These are phyloP conservation scores for Colletotrichum chlorophyti DNA, from an alignment of 2,329 filamentous ascomycete species.

Conservation along the genomic window DNA sequence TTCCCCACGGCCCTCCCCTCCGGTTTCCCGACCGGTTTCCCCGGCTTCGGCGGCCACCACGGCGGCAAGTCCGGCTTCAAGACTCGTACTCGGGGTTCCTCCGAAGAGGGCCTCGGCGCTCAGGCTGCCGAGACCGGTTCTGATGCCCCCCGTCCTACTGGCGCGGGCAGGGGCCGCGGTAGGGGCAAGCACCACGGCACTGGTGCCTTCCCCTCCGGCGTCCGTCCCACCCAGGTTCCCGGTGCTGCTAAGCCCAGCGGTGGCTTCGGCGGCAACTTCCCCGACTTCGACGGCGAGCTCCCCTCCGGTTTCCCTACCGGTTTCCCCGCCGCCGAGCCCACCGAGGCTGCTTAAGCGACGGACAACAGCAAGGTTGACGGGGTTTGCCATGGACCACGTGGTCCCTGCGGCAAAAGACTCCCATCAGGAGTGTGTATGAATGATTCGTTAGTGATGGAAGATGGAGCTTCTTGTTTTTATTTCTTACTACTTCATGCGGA, in stretches of 20 bases:
- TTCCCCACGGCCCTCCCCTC: not conserved
- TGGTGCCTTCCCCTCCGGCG: conserved; percentile 16
- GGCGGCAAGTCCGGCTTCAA: conserved; percentile 23
- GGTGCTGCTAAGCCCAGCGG: conserved; percentile 21
- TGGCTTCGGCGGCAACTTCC: conserved; percentile 12
- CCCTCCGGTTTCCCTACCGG: not conserved
- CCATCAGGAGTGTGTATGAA: conserved; percentile 12
- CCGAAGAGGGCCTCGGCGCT: conserved; percentile 1
- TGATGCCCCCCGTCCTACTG: conserved; percentile 2
- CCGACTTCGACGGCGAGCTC: conserved; percentile 8
- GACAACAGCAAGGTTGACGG: not conserved
- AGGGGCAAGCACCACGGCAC: conserved; percentile 22
- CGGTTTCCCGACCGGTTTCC: conserved; percentile 5
- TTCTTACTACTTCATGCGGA: conserved; percentile 11
- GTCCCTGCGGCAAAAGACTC: not conserved
- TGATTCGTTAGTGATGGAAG: conserved; percentile 11
- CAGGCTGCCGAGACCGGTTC: conserved; percentile 10
- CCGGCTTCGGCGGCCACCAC: conserved; percentile 11
- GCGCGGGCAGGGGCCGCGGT: conserved; percentile 11
- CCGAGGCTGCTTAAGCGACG: not conserved
- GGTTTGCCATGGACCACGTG: conserved; percentile 1
- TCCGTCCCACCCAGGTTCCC: conserved; percentile 16
- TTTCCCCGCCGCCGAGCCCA: conserved; percentile 2
- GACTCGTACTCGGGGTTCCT: conserved; percentile 3
- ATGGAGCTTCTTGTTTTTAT: not conserved